These are phyloP conservation scores for Castanospermum australe DNA, from an alignment of 306 rosid species.

Conservation along the genomic window DNA sequence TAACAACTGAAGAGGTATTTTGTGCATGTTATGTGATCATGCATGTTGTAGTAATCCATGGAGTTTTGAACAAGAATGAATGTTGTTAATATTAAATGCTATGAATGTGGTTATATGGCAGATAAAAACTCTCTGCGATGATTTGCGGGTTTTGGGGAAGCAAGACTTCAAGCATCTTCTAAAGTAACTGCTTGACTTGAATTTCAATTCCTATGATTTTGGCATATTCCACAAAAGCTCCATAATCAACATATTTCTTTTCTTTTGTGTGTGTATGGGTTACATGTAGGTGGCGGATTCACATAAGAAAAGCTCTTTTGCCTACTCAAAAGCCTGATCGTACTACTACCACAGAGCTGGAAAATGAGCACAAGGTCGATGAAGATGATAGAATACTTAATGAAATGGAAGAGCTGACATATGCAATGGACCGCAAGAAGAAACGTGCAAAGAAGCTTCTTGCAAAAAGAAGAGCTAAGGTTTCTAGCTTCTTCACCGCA, in stretches of 20 bases:
- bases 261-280: background rate
- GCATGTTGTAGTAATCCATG: background rate
- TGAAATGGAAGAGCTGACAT: constrained; percentile 90
- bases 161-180: constrained; percentile 67
- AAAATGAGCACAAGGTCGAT: constrained; percentile 49
- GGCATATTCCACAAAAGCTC: background rate
- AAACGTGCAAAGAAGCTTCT: constrained; percentile 74
- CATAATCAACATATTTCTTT: background rate
- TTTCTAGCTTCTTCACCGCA: constrained; percentile 24
- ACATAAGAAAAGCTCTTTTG: constrained; percentile 43
- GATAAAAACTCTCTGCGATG: constrained; percentile 86
- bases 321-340: constrained; percentile 41
- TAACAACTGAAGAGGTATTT: constrained; percentile 85
- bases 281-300: constrained; percentile 46
- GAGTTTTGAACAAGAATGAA: background rate
- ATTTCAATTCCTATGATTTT: background rate
- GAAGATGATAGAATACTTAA: constrained; percentile 79
- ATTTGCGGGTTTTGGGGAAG: constrained; percentile 86
- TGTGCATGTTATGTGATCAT: background rate
- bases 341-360: constrained; percentile 20
- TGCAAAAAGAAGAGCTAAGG: constrained; percentile 83
- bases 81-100: constrained; percentile 8
- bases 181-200: constrained; percentile 33
- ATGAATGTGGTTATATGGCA: constrained; percentile 36
- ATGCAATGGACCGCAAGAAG: constrained; percentile 80